phyloP scores from a whole-genome alignment of 768 basidiomycete species.

The Lactifluus volemus region DNA sequence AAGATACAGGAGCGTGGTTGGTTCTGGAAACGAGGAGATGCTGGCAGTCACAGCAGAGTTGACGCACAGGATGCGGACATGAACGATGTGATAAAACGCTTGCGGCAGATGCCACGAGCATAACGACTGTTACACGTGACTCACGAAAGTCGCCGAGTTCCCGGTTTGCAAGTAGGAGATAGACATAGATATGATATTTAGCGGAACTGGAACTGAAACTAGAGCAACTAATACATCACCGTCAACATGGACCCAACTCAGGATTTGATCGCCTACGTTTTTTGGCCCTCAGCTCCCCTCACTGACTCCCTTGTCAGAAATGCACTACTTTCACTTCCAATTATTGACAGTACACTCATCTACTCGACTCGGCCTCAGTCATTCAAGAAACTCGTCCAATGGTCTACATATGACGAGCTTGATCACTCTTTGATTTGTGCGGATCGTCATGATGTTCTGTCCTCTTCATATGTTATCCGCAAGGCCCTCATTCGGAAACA shows the following conservation, averaged over 20 bases:
- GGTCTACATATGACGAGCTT: conserved; percentile 85
- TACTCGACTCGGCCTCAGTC: conserved; percentile 19
- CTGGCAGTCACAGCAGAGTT: background rate
- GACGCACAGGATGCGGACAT: conserved; percentile 6
- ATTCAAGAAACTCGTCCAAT: conserved; percentile 44
- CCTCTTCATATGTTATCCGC: conserved; percentile 82
- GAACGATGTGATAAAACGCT: conserved; percentile 15
- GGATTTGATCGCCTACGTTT: conserved; percentile 23
- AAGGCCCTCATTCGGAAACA: conserved; percentile 95
- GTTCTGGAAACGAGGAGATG: conserved; percentile 13
- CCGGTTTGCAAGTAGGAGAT: no score
- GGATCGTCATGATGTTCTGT: conserved; percentile 42
- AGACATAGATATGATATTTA: no score
- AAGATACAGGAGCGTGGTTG: conserved; percentile 10
- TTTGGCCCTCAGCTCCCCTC: conserved; percentile 44
- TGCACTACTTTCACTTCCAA: conserved; percentile 27
- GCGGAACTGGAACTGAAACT: no score
- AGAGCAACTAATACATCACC: background rate
- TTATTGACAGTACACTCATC: conserved; percentile 22
- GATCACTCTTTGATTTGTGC: conserved; percentile 64
- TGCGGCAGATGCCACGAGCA: conserved; percentile 21
- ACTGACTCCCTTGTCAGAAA: conserved; percentile 37
- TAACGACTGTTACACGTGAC: background rate
- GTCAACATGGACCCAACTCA: background rate
- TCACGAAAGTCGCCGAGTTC: background rate